Percentiles rank a stretch among this genome's conserved stretches.
phyloP scores from a whole-genome alignment of 306 rosid genomes.

The Sindora glabra region DNA sequence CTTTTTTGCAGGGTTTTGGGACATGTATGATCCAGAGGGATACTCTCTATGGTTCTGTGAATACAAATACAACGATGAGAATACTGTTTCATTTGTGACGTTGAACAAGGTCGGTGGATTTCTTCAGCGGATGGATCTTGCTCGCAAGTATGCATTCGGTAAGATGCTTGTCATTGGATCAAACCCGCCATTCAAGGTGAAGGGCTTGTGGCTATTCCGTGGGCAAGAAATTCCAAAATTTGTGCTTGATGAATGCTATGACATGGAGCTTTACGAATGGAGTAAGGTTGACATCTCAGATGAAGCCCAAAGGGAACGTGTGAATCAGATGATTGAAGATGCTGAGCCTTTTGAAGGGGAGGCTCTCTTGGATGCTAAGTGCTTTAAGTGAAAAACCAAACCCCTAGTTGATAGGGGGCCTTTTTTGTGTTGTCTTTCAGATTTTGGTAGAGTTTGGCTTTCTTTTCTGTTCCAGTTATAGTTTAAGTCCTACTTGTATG shows the following conservation, averaged over 20 bases:
- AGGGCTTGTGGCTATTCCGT: conserved; percentile 93
- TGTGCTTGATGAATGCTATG: conserved; percentile 77
- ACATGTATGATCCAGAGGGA: conserved; percentile 92
- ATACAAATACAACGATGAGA: conserved; percentile 86
- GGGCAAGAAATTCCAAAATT: conserved; percentile 73
- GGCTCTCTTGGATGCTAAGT: conserved; percentile 73
- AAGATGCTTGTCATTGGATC: conserved; percentile 85
- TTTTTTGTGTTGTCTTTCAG: conserved; percentile 4
- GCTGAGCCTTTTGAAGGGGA: conserved; percentile 80
- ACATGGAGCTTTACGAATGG: conserved; percentile 90
- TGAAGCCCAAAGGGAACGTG: conserved; percentile 77
- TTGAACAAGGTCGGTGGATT: conserved; percentile 80
- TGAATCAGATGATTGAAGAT: conserved; percentile 75
- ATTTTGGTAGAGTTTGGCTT: conserved; percentile 5
- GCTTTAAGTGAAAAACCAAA: conserved; percentile 51
- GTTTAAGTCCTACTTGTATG: background rate
- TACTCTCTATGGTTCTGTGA: conserved; percentile 91
- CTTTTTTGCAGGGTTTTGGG: conserved; percentile 72
- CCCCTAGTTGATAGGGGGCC: background rate
- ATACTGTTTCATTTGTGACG: conserved; percentile 75
- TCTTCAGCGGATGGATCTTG: conserved; percentile 85
- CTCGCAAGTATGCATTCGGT: conserved; percentile 82
- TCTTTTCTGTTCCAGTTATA: background rate
- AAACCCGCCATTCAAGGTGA: conserved; percentile 71
- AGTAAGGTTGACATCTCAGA: conserved; percentile 65